Evolutionary conservation across 2,329 filamentous ascomycete genomes (phyloP), one percentile per base, ranked within the genome.

Genomic region (Leptographium procerum): DNA sequence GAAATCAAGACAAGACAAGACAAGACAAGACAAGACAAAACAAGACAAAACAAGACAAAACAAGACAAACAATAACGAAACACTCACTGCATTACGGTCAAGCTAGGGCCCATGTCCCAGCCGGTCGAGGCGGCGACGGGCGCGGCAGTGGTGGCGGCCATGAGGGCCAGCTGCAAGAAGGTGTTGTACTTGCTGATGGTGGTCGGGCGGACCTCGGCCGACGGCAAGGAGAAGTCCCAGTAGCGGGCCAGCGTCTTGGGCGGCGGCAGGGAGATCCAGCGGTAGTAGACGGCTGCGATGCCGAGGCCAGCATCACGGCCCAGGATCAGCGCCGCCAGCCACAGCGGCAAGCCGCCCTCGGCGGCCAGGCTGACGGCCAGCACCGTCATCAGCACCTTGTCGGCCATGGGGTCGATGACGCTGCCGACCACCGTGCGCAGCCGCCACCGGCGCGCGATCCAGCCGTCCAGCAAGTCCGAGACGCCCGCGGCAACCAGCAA

Each of bases 211-310:
- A 95, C 89, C 72, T 94, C 89, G 3, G 89, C 89, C 45, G 85
- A 89, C 2, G 89, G 94, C 16, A 99, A 80, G 3, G 88, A 92
- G 69, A 99, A 97, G 72, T 99, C 94, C 94, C 94, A 99, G 73
- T 97, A 99, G 22, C 94, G 79, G 22, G 81, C 74, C 72, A 96
- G 89, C 0, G 94, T 97, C 74, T 97, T 97, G 1, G 94, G 94
- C 0, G 89, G 86, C 0, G 94, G 94, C 7, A 99, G 80, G 2
- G 89, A 95, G 64, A 96, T 95, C 82, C 90, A 97, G 63, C 94
- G 87, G 72, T 94, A 97, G 75, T 96, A 97, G 65, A 99, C 85
- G 28, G 94, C 94, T 2, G 91, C 84, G 26, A 96, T 79, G 29
- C 82, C 91, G 5, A 99, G 80, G 24, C 86, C 89, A 48, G 88